Base-by-base conservation (phyloP, 129 eudicot genomes). In the Chrysanthemum seticuspe region DNA sequence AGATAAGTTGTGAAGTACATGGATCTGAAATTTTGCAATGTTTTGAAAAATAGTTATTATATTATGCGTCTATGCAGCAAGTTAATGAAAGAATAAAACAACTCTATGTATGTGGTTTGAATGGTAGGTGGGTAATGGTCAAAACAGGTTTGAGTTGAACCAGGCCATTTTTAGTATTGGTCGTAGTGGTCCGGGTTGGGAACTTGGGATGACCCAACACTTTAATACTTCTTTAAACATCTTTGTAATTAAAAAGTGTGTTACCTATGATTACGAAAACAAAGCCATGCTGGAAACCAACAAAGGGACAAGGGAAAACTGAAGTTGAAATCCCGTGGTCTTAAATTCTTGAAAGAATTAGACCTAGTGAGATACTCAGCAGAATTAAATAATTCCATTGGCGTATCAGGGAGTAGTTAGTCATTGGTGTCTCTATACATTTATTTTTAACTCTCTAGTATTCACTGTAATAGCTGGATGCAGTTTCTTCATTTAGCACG, bases 401-500 rank as follows among this genome's bases (percentile, higher is more conserved):
- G 67, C 67, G n/a, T 62, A 62, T 62, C 48, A 29, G 67, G 16
- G 6, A 16, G 9, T 5, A 40, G 45, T 40, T 62, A 29, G 19
- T 4, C 44, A 27, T 62, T 29, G 16, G n/a, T 27, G 9, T 29
- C 11, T 62, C 11, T 62, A 5, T 62, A 40, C 8, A 6, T 10
- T 25, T 7, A 11, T 15, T 6, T 66, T 9, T 19, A 13, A 66
- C 71, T 45, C 8, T 58, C 25, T 59, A 13, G 25, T 21, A 45
- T 62, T 16, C 70, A 48, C 62, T 73, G 51, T 73, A 62, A 61
- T 48, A 62, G 50, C 36, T 15, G 11, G 59, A 73, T 73, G 27
- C 69, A 48, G 68, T 61, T 73, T 66, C 51, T 40, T 10, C 9
- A 15, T 19, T 29, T 29, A 3, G 3, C 31, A 29, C 31, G 31